These are phyloP conservation scores for Blastocystis sp. DNA, from an alignment of 352 stramenopile genomes.

Conservation along the genomic window DNA sequence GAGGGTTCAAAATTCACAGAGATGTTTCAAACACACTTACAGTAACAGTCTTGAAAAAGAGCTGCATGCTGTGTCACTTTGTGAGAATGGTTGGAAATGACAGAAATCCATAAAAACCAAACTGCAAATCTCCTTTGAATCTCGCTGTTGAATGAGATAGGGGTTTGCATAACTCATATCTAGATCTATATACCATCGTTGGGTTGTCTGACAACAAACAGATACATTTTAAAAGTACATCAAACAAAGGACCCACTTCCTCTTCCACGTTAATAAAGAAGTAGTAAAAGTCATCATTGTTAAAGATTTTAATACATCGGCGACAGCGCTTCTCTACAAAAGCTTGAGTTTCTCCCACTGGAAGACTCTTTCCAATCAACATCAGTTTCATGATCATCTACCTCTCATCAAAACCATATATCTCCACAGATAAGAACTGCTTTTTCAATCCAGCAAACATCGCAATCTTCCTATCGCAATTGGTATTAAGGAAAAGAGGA, in stretches of 20 bases:
- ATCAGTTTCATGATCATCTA: conserved; percentile 6
- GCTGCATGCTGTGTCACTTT: conserved; percentile 56
- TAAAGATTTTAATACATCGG: conserved; percentile 31
- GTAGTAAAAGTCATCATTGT: conserved; percentile 56
- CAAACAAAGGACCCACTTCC: background rate
- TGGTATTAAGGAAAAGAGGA: conserved; percentile 4
- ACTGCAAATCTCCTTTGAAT: background rate
- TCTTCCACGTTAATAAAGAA: conserved; percentile 41
- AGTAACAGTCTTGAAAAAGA: conserved; percentile 61
- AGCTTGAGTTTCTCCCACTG: background rate
- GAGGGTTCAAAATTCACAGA: background rate
- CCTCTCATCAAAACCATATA: background rate
- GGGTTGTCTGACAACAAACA: no score
- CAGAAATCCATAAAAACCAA: conserved; percentile 22
- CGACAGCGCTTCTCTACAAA: background rate
- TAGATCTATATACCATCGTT: no score
- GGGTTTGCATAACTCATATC: background rate
- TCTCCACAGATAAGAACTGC: background rate
- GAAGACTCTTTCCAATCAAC: background rate
- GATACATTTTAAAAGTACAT: background rate
- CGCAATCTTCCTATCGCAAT: conserved; percentile 5
- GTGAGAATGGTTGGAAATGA: background rate
- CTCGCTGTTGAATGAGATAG: background rate
- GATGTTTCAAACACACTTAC: background rate
- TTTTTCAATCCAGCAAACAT: background rate